A percentile compares a stretch with the other conserved stretches of the same genome.
Evolutionary conservation across 2,329 filamentous ascomycete genomes (phyloP).

Genomic region (Neonectria faginata): DNA sequence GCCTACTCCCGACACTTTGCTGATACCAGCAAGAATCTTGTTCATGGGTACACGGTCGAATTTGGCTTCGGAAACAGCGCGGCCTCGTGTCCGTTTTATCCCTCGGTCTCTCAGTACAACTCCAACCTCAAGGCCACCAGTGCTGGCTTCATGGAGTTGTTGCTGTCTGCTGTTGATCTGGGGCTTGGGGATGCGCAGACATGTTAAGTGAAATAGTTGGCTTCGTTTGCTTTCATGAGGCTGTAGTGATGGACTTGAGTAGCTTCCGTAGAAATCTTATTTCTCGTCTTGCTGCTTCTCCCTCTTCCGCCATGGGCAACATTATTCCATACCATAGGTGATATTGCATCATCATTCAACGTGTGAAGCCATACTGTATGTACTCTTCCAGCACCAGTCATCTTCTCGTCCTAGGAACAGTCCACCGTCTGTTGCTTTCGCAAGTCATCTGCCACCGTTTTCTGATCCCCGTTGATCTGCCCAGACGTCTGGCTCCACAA

Average conservation of each 20-base stretch:
- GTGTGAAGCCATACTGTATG: no score
- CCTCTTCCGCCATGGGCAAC: no score
- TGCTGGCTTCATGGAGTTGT: constrained; percentile 59
- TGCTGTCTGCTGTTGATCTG: constrained; percentile 41
- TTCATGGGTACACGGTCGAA: constrained; percentile 53
- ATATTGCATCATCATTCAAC: no score
- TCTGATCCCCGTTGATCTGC: neutral
- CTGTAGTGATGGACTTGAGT: neutral
- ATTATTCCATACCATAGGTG: no score
- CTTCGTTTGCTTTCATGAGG: neutral
- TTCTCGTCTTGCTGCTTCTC: no score
- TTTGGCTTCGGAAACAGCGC: constrained; percentile 49
- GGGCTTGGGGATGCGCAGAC: constrained; percentile 19
- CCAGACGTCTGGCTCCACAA: neutral
- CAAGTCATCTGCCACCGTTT: neutral
- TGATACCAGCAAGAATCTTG: constrained; percentile 23
- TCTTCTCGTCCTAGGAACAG: neutral
- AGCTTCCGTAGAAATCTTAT: neutral
- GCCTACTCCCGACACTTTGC: constrained; percentile 41
- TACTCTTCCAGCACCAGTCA: no score
- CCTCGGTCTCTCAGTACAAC: constrained; percentile 53
- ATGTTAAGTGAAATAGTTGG: neutral
- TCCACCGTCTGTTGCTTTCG: neutral
- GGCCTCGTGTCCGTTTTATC: constrained; percentile 54
- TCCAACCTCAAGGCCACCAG: constrained; percentile 51